Evolutionary conservation across 2,329 filamentous ascomycete genomes (phyloP).

Genomic region (Ophiostoma triangulosporum): DNA sequence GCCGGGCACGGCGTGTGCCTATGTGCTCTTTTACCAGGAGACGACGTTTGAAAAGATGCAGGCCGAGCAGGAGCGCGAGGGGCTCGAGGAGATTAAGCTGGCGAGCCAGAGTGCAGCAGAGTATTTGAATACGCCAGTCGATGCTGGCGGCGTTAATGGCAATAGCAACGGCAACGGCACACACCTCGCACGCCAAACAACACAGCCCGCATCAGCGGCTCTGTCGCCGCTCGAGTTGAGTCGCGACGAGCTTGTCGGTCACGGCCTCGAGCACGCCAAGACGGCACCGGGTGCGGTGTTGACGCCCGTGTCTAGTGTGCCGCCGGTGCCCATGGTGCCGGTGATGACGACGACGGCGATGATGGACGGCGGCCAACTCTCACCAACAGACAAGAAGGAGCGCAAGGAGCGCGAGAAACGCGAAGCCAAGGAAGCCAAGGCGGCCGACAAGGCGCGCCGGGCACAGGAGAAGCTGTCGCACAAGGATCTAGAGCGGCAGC

Average conservation of each 20-base stretch:
- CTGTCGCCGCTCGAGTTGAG: conserved; percentile 30
- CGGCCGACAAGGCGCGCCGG: conserved; percentile 33
- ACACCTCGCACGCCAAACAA: conserved; percentile 29
- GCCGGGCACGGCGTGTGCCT: conserved; percentile 81
- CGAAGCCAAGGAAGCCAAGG: conserved; percentile 43
- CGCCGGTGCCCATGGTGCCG: conserved; percentile 19
- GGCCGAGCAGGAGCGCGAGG: conserved; percentile 74
- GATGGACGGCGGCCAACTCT: too few species aligned
- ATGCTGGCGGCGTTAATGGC: conserved; percentile 19
- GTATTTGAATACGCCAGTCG: conserved; percentile 28
- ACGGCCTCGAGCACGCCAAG: conserved; percentile 49
- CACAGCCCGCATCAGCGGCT: conserved; percentile 25
- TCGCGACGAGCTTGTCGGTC: conserved; percentile 38
- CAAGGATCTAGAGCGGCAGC: conserved; percentile 23
- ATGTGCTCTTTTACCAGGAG: conserved; percentile 96
- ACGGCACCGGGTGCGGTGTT: conserved; percentile 40
- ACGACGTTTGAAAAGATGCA: conserved; percentile 55
- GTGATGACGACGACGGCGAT: too few species aligned
- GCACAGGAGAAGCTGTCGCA: conserved; percentile 29
- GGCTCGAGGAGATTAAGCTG: conserved; percentile 46
- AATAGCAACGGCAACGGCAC: conserved; percentile 12
- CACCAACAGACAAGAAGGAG: conserved; percentile 35
- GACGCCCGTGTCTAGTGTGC: conserved; percentile 14
- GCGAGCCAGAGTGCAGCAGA: conserved; percentile 27
- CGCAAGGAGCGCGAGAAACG: conserved; percentile 56